Conservation (phyloP, 2,329 filamentous ascomycete species). For the Neonectria sp. region DNA sequence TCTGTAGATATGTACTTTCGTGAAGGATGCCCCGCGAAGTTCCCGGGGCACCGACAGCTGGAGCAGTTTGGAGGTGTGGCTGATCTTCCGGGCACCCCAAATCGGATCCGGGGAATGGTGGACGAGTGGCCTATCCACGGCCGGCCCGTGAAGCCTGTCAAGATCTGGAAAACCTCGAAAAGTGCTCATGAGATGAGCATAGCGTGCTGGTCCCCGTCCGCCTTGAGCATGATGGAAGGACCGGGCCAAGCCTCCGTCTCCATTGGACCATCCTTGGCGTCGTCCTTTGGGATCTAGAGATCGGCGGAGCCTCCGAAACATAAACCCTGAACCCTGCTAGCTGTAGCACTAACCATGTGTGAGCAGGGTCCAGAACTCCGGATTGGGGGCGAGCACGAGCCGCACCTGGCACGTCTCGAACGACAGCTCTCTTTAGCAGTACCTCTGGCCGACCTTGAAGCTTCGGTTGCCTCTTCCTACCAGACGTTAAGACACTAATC, state of each 20-base stretch:
- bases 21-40: background rate
- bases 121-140: background rate
- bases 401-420: conserved; percentile 27
- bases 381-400: conserved; percentile 42
- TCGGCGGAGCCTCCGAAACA: conserved; percentile 38
- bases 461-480: background rate
- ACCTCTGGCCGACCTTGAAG: background rate
- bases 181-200: background rate
- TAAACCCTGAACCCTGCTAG: conserved; percentile 46
- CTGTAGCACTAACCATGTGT: conserved; percentile 33
- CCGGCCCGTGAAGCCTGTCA: background rate
- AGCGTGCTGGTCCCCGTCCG: background rate
- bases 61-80: background rate
- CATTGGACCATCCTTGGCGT: conserved; percentile 16
- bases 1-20: background rate
- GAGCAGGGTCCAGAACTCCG: conserved; percentile 35
- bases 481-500: background rate
- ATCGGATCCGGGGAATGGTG: background rate
- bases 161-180: background rate
- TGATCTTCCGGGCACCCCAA: background rate
- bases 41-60: background rate
- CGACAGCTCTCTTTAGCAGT: conserved; percentile 14
- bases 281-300: conserved; percentile 26
- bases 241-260: conserved; percentile 32
- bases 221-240: conserved; percentile 8